Evolutionary conservation across 768 basidiomycete genomes (phyloP).

Genomic region (Sarcomyxa edulis): DNA sequence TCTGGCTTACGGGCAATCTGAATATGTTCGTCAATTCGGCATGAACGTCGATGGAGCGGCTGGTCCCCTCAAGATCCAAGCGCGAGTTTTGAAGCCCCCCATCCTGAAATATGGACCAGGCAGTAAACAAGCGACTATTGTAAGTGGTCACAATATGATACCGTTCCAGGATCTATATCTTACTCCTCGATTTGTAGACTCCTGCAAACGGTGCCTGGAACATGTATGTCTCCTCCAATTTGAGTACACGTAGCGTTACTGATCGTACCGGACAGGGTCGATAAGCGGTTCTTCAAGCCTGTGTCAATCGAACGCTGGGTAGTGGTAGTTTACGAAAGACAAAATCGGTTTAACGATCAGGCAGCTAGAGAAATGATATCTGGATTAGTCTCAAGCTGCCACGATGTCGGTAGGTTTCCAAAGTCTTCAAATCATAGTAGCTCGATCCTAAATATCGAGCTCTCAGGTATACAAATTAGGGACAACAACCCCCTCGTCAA

Average conservation of each 20-base stretch:
- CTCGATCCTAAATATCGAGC: background rate
- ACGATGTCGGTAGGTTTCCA: conserved; percentile 50
- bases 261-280: conserved; percentile 45
- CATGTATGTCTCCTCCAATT: conserved; percentile 38
- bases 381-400: conserved; percentile 44
- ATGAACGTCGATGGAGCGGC: conserved; percentile 49
- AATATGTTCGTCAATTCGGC: conserved; percentile 72
- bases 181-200: conserved; percentile 26
- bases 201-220: conserved; percentile 76
- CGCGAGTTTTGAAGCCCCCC: conserved; percentile 61
- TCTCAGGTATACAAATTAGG: conserved; percentile 53
- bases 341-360: conserved; percentile 46
- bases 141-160: conserved; percentile 23
- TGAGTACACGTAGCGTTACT: background rate
- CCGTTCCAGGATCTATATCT: conserved; percentile 2
- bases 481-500: conserved; percentile 37
- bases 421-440: background rate
- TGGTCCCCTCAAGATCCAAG: conserved; percentile 52
- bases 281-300: conserved; percentile 64
- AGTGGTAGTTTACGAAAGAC: conserved; percentile 62
- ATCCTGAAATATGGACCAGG: conserved; percentile 59
- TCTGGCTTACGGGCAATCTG: conserved; percentile 65
- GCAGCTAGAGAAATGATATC: conserved; percentile 48
- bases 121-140: conserved; percentile 53
- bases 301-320: conserved; percentile 52